Evolutionary conservation across 2,329 filamentous ascomycete species (phyloP), one percentile per base, ranked within the genome.

Genomic region (Xylaria hypoxylon): DNA sequence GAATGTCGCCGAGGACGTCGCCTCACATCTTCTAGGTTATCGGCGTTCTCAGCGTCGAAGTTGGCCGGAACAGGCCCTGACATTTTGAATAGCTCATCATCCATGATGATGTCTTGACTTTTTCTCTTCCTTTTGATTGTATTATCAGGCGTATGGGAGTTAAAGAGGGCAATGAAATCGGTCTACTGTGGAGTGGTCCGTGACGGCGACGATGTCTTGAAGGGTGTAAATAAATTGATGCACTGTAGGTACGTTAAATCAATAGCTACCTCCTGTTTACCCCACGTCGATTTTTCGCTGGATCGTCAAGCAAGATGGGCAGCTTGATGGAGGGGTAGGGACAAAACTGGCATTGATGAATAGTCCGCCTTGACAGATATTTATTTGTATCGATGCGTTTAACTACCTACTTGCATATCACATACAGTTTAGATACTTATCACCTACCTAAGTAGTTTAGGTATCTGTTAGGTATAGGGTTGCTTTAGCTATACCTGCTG

Each of bases 1-100:
- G 31, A 52, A 28, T 15, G 42, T 24, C 11, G 45, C 35, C 35
- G 35, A 38, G 35, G 35, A 38, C 35, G 35, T 38, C 35, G 22
- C 33, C 74, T 71, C 70, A 77, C 75, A 62, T 77, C 75, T 65
- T 77, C 74, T 2, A 75, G 53, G 56, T 77, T 77, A 51, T 75
- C 72, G 31, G 75, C 75, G 45, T 76, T 73, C 78, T 86, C 57
- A 78, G 84, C 64, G 79, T 86, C 73, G 80, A 86, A 80, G 82
- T 86, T 67, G 82, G 83, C 78, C 79, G 84, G 75, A 44, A 75
- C 65, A 10, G 73, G 74, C 44, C 63, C 65, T 4, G 74, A 75
- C 68, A 73, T 71, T 33, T 72, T 68, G 5, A 71, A 73, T 11
- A 76, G 69, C 33, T 75, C 72, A 5, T 65, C 68, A 40, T 76